Evolutionary conservation across 169 alveolate genomes (phyloP), one percentile per base, ranked within the genome.

Genomic region (Eimeria necatrix): DNA sequence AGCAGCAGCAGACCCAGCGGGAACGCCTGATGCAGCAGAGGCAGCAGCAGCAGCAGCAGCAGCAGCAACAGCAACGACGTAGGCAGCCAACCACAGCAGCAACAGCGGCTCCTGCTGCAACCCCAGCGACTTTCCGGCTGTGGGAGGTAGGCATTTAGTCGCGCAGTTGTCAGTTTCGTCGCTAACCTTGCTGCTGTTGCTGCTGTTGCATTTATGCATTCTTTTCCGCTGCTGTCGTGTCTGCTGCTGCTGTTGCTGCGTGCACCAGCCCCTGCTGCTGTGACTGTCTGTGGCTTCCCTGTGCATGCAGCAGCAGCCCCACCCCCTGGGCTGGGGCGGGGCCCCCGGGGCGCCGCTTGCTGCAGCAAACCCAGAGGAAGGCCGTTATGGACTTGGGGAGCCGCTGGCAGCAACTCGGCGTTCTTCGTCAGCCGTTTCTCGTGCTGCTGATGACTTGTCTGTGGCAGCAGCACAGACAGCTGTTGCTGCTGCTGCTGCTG

Each of bases 291-390:
- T 32, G 81, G 81, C 81, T 71, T 71, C 41, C 60, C 48, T 76
- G 61, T 81, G 71, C 32, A 52, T 81, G 90, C 90, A 52, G 90
- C 90, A 81, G 90, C 90, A 81, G 41, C 90, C 90, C 48, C 90
- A 81, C 26, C 90, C 90, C 20, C 22, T 53, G 49, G 90, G 90
- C 16, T 81, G 90, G 90, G 90, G 90, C 24, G 90, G 71, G 53
- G 73, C 51, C 74, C 49, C 71, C 20, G 74, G 90, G 71, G 90
- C 56, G 51, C 48, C 90, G 51, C 68, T 80, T n/a, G 88, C 48
- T 5, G 71, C 49, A 0, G 59, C 48, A 20, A 32, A 46, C 9
- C 8, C 78, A 22, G 88, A 80, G 18, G 70, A 20, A 9, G 49
- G 71, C 14, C 18, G 51, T 22, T 80, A 22, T 81, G 90, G 90